Evolutionary conservation across 371 early-diverging fungal species (phyloP), one percentile per base, ranked within the genome.

Genomic region (Choanephora cucurbitarum): DNA sequence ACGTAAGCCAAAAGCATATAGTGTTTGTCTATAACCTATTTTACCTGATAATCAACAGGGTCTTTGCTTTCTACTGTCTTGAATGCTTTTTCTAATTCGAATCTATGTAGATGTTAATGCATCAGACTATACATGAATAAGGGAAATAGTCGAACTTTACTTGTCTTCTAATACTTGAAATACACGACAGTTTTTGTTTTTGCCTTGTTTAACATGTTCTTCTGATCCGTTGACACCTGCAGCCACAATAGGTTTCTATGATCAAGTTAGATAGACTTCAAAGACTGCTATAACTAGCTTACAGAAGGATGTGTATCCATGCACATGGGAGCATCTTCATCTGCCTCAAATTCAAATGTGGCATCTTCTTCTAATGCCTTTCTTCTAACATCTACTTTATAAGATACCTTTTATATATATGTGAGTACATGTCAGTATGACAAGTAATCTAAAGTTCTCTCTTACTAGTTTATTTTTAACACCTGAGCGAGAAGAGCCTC

Each of bases 251-350:
- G 58, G 46, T 43, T 74, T 66, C 81, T 40, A 22, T 14, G 15
- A 39, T 11, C 33, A 17, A 44, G 18, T 31, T n/a, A n/a, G 19
- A 37, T 41, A 44, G n/a, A 11, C 18, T 0, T 40, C 18, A 14
- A n/a, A 21, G 6, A 41, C n/a, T 52, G 19, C 1, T 9, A 5
- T 11, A 31, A 37, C 28, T 23, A 8, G 11, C 62, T 64, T 62
- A 84, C 89, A 49, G 54, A 72, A 31, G 89, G 88, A 69, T 88
- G 87, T 19, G 77, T 72, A 49, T 80, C 79, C 11, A 90, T 59
- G 34, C 87, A 84, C 79, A 87, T 89, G 31, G 88, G 89, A 4
- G 89, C 87, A 67, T 90, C 90, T 64, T 89, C 88, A 2, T 76
- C 80, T 23, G 68, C 62, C 41, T 70, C 73, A 44, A 90, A 64